Evolutionary conservation across 192 early-diverging fungal species (phyloP), one percentile per base, ranked within the genome.

Genomic region (Coemansia sp.): DNA sequence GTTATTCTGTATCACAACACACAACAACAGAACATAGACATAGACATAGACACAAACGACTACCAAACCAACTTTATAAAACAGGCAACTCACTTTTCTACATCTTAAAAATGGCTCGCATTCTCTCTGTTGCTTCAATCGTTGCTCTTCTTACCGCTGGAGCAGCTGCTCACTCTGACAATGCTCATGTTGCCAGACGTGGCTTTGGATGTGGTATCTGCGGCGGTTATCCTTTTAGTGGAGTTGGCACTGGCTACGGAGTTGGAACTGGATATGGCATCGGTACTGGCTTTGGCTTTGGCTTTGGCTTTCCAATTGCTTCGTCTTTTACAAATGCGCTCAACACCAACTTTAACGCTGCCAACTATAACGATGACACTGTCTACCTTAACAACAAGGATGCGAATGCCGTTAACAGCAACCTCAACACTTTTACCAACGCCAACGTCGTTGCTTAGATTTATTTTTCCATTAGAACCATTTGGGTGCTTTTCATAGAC

Each of bases 351-450:
- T 43, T 10, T 3, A 67, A 65, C 62, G 37, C 59, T 39, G 60
- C 63, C n/a, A 32, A 66, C 57, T 72, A n/a, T 18, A 63, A 70
- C 13, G 69, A 71, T 18, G 56, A 71, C 19, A 71, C 69, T 0
- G 18, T 71, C 12, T 71, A 64, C 9, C 13, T 49, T 19, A 71
- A 71, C 45, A 58, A 71, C 42, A 58, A 59, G 16, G 16, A 71
- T 38, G 69, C 64, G 11, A 62, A 64, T 11, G 13, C 42, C 0
- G 56, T 48, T 26, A 61, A 47, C 42, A 65, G 47, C 64, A 72
- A 66, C 26, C 19, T 72, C 23, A 48, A 97, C 92, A 71, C 92
- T 89, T 83, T 96, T 86, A 64, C 92, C 92, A 69, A 95, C 90
- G 70, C 65, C 45, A 67, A 67, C 26, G 45, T 65, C 5, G 73